Evolutionary conservation across 208 protist genomes (phyloP).

Genomic region (Willaertia magna): DNA sequence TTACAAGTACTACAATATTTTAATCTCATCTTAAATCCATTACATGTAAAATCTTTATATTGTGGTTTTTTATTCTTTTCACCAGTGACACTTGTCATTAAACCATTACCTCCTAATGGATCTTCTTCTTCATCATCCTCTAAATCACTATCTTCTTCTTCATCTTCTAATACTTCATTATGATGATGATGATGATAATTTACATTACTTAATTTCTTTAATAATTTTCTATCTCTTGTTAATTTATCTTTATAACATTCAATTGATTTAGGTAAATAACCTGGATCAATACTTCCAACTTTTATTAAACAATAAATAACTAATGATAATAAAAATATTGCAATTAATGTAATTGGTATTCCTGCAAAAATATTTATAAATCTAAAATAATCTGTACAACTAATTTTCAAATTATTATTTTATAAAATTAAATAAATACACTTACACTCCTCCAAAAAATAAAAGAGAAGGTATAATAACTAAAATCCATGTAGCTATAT

Average conservation of each 20-base stretch:
- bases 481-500: not conserved
- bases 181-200: too few relatives aligned
- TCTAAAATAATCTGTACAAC: not conserved
- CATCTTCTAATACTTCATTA: too few relatives aligned
- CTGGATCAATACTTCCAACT: not conserved
- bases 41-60: not conserved
- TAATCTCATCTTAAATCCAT: slow-evolving; percentile 17
- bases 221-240: not conserved
- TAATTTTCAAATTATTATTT: not conserved
- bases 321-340: not conserved
- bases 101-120: not conserved
- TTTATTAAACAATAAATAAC: not conserved
- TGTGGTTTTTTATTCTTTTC: not conserved
- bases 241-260: not conserved
- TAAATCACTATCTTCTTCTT: not conserved
- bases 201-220: not conserved
- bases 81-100: too few relatives aligned
- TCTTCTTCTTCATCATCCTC: not conserved
- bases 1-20: slow-evolving; percentile 32
- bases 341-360: not conserved
- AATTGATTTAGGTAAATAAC: not conserved
- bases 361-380: not conserved
- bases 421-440: not conserved
- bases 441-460: not conserved
- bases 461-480: not conserved